These are phyloP conservation scores for Malassezia dermatis DNA, from an alignment of 1,284 basidiomycete species.

Conservation along the genomic window DNA sequence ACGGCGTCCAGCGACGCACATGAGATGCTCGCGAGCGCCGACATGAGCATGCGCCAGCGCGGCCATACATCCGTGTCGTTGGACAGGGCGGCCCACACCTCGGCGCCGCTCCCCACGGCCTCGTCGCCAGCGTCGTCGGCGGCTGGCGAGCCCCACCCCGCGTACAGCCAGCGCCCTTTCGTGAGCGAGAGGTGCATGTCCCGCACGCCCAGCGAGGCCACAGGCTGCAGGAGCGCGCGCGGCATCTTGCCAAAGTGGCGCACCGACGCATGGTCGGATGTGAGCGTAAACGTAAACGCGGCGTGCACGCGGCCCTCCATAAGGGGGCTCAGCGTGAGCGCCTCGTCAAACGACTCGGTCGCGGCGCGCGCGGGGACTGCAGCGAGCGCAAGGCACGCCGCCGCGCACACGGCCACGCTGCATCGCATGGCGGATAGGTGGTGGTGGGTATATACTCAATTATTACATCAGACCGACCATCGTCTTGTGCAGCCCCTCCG, in stretches of 20 bases:
- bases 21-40: constrained; percentile 81
- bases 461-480: constrained; percentile 7
- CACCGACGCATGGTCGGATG: constrained; percentile 18
- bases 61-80: constrained; percentile 6
- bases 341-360: constrained; percentile 52
- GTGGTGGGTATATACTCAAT: background rate
- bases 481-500: constrained; percentile 12
- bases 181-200: constrained; percentile 77
- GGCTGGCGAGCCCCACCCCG: constrained; percentile 55
- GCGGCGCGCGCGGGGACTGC: background rate
- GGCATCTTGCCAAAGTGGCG: constrained; percentile 57
- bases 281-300: constrained; percentile 54
- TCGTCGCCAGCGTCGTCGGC: constrained; percentile 48
- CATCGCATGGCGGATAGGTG: background rate
- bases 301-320: constrained; percentile 73
- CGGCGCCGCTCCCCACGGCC: constrained; percentile 68
- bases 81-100: constrained; percentile 63
- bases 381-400: background rate
- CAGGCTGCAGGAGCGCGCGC: constrained; percentile 69
- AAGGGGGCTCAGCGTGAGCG: constrained; percentile 63
- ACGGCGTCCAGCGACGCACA: constrained; percentile 70
- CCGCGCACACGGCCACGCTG: background rate
- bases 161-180: constrained; percentile 80
- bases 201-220: constrained; percentile 69
- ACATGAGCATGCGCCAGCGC: constrained; percentile 69